Percentiles rank a stretch among this genome's conserved stretches.
Conservation (phyloP, 2,329 filamentous ascomycete genomes). For the Penicillium sclerotiorum region DNA sequence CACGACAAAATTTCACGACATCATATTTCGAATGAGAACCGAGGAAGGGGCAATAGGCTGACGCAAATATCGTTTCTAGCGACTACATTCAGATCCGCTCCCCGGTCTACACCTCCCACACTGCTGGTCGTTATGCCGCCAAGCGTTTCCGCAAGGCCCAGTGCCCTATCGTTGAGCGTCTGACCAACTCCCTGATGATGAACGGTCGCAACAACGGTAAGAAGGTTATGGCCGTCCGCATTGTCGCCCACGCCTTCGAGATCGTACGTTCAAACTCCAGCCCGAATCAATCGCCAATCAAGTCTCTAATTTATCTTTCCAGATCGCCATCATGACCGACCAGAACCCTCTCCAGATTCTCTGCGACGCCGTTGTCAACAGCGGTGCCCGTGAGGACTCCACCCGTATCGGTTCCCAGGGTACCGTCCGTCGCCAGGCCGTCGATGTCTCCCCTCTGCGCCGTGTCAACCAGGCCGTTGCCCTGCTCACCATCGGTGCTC, state of each 20-base stretch:
- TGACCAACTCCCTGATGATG: constrained; percentile 99
- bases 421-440: constrained; percentile 99
- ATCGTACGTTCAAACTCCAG: constrained; percentile 71
- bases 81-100: constrained; percentile 99
- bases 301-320: constrained; percentile 28
- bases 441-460: constrained; percentile 99
- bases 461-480: constrained; percentile 99
- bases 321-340: constrained; percentile 99
- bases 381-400: constrained; percentile 98
- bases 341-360: constrained; percentile 99
- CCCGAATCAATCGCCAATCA: constrained; percentile 11
- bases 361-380: constrained; percentile 99
- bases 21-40: neutral
- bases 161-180: constrained; percentile 99
- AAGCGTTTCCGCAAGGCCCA: constrained; percentile 99
- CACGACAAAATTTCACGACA: constrained; percentile 1
- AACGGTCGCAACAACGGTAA: constrained; percentile 99
- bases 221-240: constrained; percentile 99
- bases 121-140: constrained; percentile 95
- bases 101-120: constrained; percentile 99
- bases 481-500: constrained; percentile 97
- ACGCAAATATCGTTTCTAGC: constrained; percentile 62
- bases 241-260: constrained; percentile 98
- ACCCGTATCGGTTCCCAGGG: constrained; percentile 99
- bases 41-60: constrained; percentile 33